Percentiles rank a stretch among this genome's conserved stretches.
These are phyloP conservation scores for Heterobasidion occidentale DNA, from an alignment of 1,284 basidiomycete species.

Conservation along the genomic window DNA sequence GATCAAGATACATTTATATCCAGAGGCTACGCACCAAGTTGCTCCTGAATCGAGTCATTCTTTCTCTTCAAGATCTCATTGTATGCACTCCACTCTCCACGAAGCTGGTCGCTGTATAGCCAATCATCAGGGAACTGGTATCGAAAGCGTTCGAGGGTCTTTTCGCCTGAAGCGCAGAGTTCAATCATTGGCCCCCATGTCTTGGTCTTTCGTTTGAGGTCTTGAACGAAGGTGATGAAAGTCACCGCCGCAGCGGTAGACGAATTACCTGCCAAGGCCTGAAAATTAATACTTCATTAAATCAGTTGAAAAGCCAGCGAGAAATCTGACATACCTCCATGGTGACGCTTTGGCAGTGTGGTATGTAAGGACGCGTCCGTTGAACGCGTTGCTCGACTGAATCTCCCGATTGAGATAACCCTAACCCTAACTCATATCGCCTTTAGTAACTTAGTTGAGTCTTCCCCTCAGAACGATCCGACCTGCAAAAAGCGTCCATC, in stretches of 20 bases:
- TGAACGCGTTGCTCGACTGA: neutral
- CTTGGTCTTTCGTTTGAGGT: slow-evolving; percentile 94
- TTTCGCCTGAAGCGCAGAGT: slow-evolving; percentile 89
- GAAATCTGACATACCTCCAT: slow-evolving; percentile 23
- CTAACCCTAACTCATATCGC: neutral
- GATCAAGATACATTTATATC: neutral
- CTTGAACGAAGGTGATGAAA: slow-evolving; percentile 99
- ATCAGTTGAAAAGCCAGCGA: neutral
- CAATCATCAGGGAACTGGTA: slow-evolving; percentile 97
- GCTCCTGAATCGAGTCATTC: slow-evolving; percentile 97
- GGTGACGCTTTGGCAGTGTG: slow-evolving; percentile 2
- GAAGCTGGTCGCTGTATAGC: slow-evolving; percentile 96
- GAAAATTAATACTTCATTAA: neutral
- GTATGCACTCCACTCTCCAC: slow-evolving; percentile 97
- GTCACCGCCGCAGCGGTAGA: slow-evolving; percentile 96
- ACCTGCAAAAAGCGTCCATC: neutral
- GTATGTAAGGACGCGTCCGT: slow-evolving; percentile 14
- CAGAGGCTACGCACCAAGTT: slow-evolving; percentile 55
- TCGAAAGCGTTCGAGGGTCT: slow-evolving; percentile 93
- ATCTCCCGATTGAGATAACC: neutral
- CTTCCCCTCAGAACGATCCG: too few relatives aligned
- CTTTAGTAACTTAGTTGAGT: neutral
- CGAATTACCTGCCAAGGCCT: slow-evolving; percentile 53
- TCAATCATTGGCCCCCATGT: slow-evolving; percentile 98
- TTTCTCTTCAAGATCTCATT: slow-evolving; percentile 97